Evolutionary conservation across 2,329 filamentous ascomycete genomes (phyloP).

Genomic region (Talaromyces islandicus): DNA sequence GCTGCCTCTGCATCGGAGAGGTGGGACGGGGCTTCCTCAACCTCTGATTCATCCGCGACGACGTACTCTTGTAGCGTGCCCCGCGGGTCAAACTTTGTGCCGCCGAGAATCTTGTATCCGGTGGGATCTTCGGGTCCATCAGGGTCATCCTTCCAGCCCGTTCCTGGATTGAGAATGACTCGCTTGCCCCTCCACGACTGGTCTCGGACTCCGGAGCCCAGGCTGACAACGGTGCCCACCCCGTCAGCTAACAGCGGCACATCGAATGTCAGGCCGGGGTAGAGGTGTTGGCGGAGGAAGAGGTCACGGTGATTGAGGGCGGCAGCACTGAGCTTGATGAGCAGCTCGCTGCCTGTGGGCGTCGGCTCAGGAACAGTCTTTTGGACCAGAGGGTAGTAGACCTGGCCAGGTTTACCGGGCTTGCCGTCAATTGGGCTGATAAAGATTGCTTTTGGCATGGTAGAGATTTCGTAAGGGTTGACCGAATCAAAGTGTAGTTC

Average conservation of each 20-base stretch:
- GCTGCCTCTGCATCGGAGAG: conserved; percentile 69
- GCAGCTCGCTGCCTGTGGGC: conserved; percentile 61
- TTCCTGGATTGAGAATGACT: conserved; percentile 72
- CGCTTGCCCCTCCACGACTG: conserved; percentile 58
- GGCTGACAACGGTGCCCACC: conserved; percentile 63
- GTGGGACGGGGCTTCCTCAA: conserved; percentile 71
- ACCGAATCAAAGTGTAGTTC: background rate
- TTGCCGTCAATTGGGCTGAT: conserved; percentile 55
- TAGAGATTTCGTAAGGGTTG: background rate
- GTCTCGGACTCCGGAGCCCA: conserved; percentile 50
- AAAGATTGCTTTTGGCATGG: conserved; percentile 42
- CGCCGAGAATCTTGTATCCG: conserved; percentile 41
- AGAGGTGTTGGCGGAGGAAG: conserved; percentile 87
- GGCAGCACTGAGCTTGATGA: conserved; percentile 69
- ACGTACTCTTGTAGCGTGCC: conserved; percentile 74
- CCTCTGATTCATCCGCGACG: conserved; percentile 61
- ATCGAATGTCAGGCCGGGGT: conserved; percentile 76
- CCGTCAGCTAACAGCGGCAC: conserved; percentile 78
- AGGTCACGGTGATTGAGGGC: conserved; percentile 93
- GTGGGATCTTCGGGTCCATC: conserved; percentile 64
- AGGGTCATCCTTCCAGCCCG: conserved; percentile 67
- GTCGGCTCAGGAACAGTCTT: conserved; percentile 57
- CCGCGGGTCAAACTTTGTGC: conserved; percentile 55
- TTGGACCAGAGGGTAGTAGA: conserved; percentile 57
- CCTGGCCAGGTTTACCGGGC: conserved; percentile 68